A percentile compares a stretch with the other conserved stretches of the same genome.
Evolutionary conservation across 306 rosid species (phyloP).

Genomic region (Trifolium dubium): DNA sequence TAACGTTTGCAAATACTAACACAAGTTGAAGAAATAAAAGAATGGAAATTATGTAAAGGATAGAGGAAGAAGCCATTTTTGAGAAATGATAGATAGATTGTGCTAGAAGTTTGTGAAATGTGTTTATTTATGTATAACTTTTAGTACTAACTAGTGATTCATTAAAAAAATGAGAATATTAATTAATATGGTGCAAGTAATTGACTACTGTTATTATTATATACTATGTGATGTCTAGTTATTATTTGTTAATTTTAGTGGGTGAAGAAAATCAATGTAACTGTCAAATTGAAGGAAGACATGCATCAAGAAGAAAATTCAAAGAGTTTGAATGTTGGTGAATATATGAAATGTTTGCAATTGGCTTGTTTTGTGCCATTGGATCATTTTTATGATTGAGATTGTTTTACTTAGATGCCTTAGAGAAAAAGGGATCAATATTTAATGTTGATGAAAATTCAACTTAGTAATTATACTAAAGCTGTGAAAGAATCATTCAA

Average conservation of each 20-base stretch:
- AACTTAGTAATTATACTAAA: background rate
- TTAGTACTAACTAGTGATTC: background rate
- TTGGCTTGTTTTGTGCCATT: background rate
- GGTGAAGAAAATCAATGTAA: background rate
- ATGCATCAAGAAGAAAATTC: background rate
- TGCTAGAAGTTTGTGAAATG: conserved; percentile 2
- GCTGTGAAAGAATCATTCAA: background rate
- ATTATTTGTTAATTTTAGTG: background rate
- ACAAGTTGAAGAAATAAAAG: conserved; percentile 2
- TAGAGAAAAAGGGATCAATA: background rate
- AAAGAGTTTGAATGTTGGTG: background rate
- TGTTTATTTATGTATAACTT: background rate
- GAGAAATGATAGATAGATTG: background rate
- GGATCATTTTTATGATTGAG: background rate
- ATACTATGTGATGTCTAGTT: background rate
- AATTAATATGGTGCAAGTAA: background rate
- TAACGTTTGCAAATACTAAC: background rate
- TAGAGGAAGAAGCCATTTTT: background rate
- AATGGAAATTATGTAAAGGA: background rate
- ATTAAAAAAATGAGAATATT: background rate
- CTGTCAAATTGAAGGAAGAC: too few relatives aligned
- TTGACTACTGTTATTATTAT: background rate
- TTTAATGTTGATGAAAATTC: background rate
- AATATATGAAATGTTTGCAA: background rate
- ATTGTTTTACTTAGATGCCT: background rate